Base-by-base conservation (phyloP, 257 asterid species). In the Solanum chaucha region DNA sequence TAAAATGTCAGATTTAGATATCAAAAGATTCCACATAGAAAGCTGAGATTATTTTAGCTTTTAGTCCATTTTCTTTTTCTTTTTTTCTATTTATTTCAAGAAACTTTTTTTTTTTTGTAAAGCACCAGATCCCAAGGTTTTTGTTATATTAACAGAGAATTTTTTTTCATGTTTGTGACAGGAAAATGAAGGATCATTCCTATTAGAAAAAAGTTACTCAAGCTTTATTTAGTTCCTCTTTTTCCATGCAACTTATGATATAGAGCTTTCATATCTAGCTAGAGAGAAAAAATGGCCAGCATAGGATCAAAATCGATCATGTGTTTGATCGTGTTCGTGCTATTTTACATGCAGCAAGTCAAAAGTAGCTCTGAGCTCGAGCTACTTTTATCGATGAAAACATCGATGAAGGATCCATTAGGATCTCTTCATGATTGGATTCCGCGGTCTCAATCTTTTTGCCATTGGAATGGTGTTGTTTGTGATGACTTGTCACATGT, bases 391-490 rank as follows among this genome's bases (percentile, higher is more conserved):
- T 91, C 92, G 6, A 28, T 94, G 86, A 95, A 95, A 89, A 85
- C 90, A 83, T 92, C 95, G 1, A 61, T 94, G 73, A 90, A 32
- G 4, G 98, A 94, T 91, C 96, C 90, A 32, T 81, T 89, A 51
- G 87, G 86, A 26, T 58, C 90, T 20, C 94, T 95, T 22, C 86
- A 89, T 77, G 90, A 13, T 90, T 96, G 99, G 99, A 91, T 92
- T 68, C 85, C 94, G 1, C 12, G 0, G 12, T 92, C 96, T n/a
- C 28, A 87, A n/a, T 46, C 93, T 14, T 41, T 86, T 88, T 96
- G 99, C 91, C 86, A 88, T 35, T 96, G 98, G 98, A 86, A 72
- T 17, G 99, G 99, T 70, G 87, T 96, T 88, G 89, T 93, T 19
- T 96, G 99, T 74, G 87, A 90, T 46, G 88, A 89, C 64, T 93